Evolutionary conservation across 2,329 filamentous ascomycete species (phyloP).

Genomic region (Neonectria faginata): DNA sequence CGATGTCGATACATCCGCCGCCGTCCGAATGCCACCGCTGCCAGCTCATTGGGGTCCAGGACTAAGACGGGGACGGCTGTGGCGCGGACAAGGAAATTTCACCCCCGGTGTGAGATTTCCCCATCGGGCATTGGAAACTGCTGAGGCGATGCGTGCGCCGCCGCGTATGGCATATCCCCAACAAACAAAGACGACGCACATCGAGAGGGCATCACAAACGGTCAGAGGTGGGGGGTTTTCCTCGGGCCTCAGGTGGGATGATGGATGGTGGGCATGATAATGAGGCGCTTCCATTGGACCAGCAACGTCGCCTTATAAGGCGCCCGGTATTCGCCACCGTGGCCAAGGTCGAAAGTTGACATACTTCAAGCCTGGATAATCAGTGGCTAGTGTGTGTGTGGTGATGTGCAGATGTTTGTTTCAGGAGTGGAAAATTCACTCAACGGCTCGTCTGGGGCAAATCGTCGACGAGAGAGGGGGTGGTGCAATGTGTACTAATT

Average conservation of each 20-base stretch:
- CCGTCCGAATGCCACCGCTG: conserved; percentile 5
- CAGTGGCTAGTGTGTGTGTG: background rate
- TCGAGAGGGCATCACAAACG: too few species aligned
- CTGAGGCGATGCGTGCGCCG: background rate
- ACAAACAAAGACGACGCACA: background rate
- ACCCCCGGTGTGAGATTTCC: background rate
- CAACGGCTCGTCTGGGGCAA: background rate
- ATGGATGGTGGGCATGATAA: background rate
- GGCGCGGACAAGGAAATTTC: conserved; percentile 2
- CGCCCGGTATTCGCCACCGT: conserved; percentile 1
- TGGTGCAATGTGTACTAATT: background rate
- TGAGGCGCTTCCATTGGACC: conserved; percentile 7
- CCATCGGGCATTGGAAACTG: background rate
- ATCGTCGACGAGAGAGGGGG: background rate
- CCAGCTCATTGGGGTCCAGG: conserved; percentile 4
- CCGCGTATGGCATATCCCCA: background rate
- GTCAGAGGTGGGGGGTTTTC: background rate
- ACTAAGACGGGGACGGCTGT: background rate
- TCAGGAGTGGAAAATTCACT: background rate
- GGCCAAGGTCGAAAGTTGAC: background rate
- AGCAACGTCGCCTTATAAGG: conserved; percentile 1
- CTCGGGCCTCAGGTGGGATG: background rate
- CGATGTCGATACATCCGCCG: background rate
- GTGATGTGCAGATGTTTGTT: background rate
- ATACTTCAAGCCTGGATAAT: background rate